Conservation (phyloP, 495 filamentous ascomycete genomes). For the Niebla homalea region DNA sequence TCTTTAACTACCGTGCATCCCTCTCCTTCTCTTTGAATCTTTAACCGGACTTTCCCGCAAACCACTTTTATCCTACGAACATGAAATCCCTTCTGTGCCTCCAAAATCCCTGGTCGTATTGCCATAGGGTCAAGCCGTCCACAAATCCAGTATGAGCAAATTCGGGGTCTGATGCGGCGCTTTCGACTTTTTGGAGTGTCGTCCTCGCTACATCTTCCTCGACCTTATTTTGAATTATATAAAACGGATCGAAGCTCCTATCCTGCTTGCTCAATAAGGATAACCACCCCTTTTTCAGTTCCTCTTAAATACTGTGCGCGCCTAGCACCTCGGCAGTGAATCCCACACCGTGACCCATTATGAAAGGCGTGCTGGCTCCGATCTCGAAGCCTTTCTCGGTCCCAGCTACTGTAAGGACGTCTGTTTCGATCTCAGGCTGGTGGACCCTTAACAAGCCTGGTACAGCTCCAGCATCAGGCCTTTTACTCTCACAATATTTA, state of each 20-base stretch:
- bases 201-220: slow-evolving; percentile 11
- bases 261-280: slow-evolving; percentile 23
- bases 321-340: slow-evolving; percentile 4
- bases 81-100: slow-evolving; percentile 3
- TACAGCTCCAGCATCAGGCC: too few relatives aligned
- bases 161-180: background rate
- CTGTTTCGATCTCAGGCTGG: slow-evolving; percentile 8
- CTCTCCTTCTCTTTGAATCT: too few relatives aligned
- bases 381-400: slow-evolving; percentile 10
- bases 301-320: slow-evolving; percentile 4
- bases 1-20: too few relatives aligned
- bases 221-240: slow-evolving; percentile 23
- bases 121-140: slow-evolving; percentile 17
- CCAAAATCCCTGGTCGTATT: slow-evolving; percentile 20
- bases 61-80: background rate
- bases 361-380: slow-evolving; percentile 6
- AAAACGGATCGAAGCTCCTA: slow-evolving; percentile 15
- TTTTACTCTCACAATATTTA: too few relatives aligned
- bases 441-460: too few relatives aligned
- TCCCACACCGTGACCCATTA: slow-evolving; percentile 15
- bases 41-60: too few relatives aligned
- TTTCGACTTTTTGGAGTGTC: slow-evolving; percentile 13
- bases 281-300: slow-evolving; percentile 16
- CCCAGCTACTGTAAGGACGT: slow-evolving; percentile 5
- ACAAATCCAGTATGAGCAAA: slow-evolving; percentile 10